Evolutionary conservation across 2,329 filamentous ascomycete genomes (phyloP).

Genomic region (Sporothrix euskadiensis): DNA sequence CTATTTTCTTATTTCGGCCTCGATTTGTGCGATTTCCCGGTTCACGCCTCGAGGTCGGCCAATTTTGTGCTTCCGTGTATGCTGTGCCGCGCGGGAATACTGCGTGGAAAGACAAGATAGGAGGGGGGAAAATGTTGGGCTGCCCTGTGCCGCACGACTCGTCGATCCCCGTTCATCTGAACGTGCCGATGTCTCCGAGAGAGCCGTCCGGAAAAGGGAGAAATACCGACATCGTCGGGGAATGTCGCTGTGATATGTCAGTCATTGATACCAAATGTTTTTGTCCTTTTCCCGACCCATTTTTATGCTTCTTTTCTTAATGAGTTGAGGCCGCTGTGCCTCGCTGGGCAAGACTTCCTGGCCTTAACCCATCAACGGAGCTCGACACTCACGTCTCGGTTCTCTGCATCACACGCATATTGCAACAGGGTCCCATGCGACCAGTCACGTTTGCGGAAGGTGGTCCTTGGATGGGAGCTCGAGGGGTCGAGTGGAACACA

Average conservation of each 20-base stretch:
- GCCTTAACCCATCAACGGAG: not conserved
- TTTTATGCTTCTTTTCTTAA: not conserved
- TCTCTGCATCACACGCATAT: not conserved
- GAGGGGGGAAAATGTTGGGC: not conserved
- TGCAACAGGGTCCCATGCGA: not conserved
- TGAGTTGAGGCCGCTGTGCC: too few relatives aligned
- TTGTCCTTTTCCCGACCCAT: too few relatives aligned
- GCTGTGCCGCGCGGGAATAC: not conserved
- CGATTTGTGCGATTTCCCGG: not conserved
- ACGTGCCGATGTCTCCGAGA: not conserved
- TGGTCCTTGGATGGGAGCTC: not conserved
- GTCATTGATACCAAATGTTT: not conserved
- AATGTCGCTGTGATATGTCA: not conserved
- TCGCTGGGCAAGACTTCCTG: not conserved
- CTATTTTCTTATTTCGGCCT: not conserved
- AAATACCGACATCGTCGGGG: not conserved
- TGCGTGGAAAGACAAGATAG: not conserved
- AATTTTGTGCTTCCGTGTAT: not conserved
- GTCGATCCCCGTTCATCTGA: slow-evolving; percentile 15
- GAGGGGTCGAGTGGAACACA: not conserved
- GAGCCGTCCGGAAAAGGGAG: not conserved
- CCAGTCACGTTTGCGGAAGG: not conserved
- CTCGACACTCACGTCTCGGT: not conserved
- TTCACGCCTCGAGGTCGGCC: not conserved
- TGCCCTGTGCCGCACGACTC: slow-evolving; percentile 6